Evolutionary conservation across 257 asterid species (phyloP).

Genomic region (Lycium ferocissimum): DNA sequence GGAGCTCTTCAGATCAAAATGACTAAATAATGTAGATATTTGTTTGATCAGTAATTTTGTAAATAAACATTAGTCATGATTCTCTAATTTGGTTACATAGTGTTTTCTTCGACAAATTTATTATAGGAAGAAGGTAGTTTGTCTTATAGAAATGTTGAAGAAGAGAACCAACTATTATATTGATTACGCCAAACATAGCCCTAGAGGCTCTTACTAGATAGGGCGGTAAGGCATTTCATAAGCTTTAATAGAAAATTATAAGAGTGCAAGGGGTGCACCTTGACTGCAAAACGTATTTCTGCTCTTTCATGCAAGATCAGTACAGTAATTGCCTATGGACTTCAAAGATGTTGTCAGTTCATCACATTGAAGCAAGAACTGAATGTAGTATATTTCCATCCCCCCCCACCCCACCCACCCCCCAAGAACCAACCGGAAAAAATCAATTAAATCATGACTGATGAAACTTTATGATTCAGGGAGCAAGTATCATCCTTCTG

Average conservation of each 20-base stretch:
- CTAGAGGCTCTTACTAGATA: too few relatives aligned
- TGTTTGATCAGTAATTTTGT: not conserved
- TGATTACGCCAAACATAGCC: too few relatives aligned
- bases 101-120: not conserved
- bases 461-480: constrained; percentile 50
- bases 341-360: not conserved
- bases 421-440: too few relatives aligned
- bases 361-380: not conserved
- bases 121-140: not conserved
- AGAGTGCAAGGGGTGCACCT: not conserved
- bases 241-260: not conserved
- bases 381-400: not conserved
- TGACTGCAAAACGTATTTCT: not conserved
- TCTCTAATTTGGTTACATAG: not conserved
- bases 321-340: not conserved
- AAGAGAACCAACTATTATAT: too few relatives aligned
- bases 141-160: not conserved
- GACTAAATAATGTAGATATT: not conserved
- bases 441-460: constrained; percentile 17
- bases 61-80: not conserved
- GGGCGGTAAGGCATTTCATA: not conserved
- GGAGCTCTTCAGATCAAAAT: not conserved
- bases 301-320: not conserved
- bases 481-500: constrained; percentile 43
- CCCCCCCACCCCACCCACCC: too few relatives aligned